Percentiles rank a stretch among this genome's conserved stretches.
phyloP scores from a whole-genome alignment of 306 rosid genomes.

The Astragalus membranaceus region DNA sequence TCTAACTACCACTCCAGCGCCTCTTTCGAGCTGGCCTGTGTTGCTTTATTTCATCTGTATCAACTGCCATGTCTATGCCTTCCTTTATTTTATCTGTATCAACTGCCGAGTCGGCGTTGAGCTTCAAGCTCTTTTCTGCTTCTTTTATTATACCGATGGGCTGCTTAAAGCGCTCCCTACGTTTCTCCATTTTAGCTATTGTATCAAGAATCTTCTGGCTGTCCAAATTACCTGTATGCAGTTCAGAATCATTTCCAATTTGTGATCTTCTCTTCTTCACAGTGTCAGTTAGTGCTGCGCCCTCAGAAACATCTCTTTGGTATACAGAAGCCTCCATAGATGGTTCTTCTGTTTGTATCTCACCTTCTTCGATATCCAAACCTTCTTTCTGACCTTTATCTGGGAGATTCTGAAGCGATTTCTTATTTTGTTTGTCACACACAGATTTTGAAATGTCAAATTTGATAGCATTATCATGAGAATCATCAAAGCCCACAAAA shows the following conservation, averaged over 20 bases:
- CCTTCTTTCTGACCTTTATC: conserved; percentile 28
- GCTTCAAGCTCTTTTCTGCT: conserved; percentile 34
- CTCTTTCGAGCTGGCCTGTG: conserved; percentile 64
- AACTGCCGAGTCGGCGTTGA: conserved; percentile 24
- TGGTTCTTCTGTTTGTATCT: conserved; percentile 44
- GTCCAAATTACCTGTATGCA: conserved; percentile 24
- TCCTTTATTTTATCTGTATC: conserved; percentile 32
- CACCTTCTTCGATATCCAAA: conserved; percentile 50
- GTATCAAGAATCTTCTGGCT: conserved; percentile 52
- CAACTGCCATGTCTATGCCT: conserved; percentile 17
- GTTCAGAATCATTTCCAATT: conserved; percentile 14
- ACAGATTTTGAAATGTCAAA: neutral
- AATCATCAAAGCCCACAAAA: conserved; percentile 21
- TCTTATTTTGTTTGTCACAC: conserved; percentile 14
- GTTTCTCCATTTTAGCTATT: conserved; percentile 74
- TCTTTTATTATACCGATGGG: conserved; percentile 40
- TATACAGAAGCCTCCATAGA: neutral
- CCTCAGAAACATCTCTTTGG: conserved; percentile 28
- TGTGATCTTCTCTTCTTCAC: conserved; percentile 19
- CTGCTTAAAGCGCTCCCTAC: conserved; percentile 74
- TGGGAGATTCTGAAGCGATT: conserved; percentile 24
- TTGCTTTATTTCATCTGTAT: conserved; percentile 31
- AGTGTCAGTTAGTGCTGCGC: neutral
- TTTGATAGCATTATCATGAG: conserved; percentile 15
- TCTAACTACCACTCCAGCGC: conserved; percentile 44